Base-by-base conservation (phyloP, 1,284 basidiomycete genomes). In the Agroathelia rolfsii region DNA sequence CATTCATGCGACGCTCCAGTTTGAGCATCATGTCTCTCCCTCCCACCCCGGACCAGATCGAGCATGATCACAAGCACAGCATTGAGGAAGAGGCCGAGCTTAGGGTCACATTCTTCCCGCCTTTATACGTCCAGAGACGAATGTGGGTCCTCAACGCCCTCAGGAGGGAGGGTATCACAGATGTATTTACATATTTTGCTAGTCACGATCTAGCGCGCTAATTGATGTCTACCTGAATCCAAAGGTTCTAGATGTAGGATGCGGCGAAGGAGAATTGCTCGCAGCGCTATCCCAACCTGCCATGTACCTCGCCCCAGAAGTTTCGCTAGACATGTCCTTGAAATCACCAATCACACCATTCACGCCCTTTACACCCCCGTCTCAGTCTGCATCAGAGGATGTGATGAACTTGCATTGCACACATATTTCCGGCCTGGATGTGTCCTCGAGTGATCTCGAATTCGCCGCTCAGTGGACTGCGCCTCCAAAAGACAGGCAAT, bases 211-310 rank as follows among this genome's bases (percentile, higher is more conserved):
- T 21, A 20, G 20, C 24, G 36, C 12, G 26, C 8, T 4, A 22
- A 17, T 37, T 16, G n/a, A 25, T 34, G 13, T 34, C 16, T 14
- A 28, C 29, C 24, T 17, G 29, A 37, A 35, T 33, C 21, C 26
- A 28, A 44, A 85, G 85, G 64, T 87, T 8, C 57, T 87, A 27
- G 85, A 89, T 45, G 59, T 86, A 15, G 85, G 85, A 4, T 89
- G 85, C 44, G 85, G 84, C 23, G 73, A 82, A 55, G 85, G 85
- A 15, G 62, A 74, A 28, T 63, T 88, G 6, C 66, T 88, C n/a
- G 51, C 60, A 1, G 69, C 73, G 9, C 69, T 89, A 11, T 72
- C 70, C 41, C 72, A 82, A 47, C 75, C 84, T 0, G 72, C 72
- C 76, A 2, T 80, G 77, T 79, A 10, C 36, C 38, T 27, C 26